Percentiles rank a stretch among this genome's conserved stretches.
Evolutionary conservation across 768 basidiomycete species (phyloP).

Genomic region (Mycena latifolia): DNA sequence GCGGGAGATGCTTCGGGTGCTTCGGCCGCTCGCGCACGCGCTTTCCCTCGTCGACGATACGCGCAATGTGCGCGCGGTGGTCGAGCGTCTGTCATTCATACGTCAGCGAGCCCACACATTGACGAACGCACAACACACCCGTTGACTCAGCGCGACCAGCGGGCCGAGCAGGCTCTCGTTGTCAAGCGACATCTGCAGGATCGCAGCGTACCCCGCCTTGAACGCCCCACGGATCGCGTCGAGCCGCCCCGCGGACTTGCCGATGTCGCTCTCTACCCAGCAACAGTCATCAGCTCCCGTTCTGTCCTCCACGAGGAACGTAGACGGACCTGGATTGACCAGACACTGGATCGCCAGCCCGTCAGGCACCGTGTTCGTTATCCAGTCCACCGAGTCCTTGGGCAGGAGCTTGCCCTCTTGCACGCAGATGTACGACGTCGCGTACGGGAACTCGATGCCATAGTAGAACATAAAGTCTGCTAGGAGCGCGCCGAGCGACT

Average conservation of each 20-base stretch:
- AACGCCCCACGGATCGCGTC: slow-evolving; percentile 49
- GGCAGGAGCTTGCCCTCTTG: slow-evolving; percentile 47
- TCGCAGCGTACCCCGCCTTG: slow-evolving; percentile 43
- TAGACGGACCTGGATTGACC: slow-evolving; percentile 52
- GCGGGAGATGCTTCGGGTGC: not conserved
- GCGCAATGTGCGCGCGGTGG: slow-evolving; percentile 32
- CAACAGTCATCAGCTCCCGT: not conserved
- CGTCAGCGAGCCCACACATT: not conserved
- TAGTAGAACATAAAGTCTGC: slow-evolving; percentile 78
- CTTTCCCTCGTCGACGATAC: slow-evolving; percentile 24
- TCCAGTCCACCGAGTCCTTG: slow-evolving; percentile 51
- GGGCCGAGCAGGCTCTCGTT: slow-evolving; percentile 41
- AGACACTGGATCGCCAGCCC: slow-evolving; percentile 57
- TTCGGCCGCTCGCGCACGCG: not conserved
- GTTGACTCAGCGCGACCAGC: slow-evolving; percentile 42
- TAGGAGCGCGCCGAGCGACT: slow-evolving; percentile 69
- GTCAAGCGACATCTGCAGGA: slow-evolving; percentile 36
- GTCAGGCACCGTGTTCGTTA: slow-evolving; percentile 39
- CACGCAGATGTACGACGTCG: slow-evolving; percentile 55
- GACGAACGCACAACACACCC: slow-evolving; percentile 30
- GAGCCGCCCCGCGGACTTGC: slow-evolving; percentile 49
- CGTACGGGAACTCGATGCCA: slow-evolving; percentile 59
- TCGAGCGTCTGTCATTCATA: slow-evolving; percentile 8
- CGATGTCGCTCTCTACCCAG: slow-evolving; percentile 55
- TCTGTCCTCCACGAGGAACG: not conserved